These are phyloP conservation scores for Diaporthe sp. DNA, from an alignment of 2,329 filamentous ascomycete genomes.

Conservation along the genomic window DNA sequence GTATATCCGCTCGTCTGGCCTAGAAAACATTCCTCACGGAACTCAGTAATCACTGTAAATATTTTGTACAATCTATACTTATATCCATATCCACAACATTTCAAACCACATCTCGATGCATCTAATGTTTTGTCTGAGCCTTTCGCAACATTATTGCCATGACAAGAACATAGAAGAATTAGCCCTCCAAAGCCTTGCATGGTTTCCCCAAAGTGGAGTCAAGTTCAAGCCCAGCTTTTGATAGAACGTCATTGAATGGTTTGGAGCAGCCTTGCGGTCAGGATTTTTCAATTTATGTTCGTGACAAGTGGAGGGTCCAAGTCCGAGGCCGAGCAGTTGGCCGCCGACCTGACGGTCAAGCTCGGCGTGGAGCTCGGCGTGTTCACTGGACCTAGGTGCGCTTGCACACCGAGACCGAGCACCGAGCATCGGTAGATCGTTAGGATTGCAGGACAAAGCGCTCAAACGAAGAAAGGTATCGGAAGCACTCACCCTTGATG, in stretches of 20 bases:
- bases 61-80: not conserved
- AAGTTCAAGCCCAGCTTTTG: too few species aligned
- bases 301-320: not conserved
- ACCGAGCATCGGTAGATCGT: not conserved
- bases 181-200: too few species aligned
- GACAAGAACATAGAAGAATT: too few species aligned
- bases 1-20: not conserved
- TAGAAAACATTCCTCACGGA: constrained; percentile 12
- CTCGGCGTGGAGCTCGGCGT: not conserved
- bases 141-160: too few species aligned
- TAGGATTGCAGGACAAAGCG: too few species aligned
- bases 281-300: not conserved
- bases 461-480: too few species aligned
- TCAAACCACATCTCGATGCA: not conserved
- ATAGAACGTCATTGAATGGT: too few species aligned
- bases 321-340: not conserved
- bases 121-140: not conserved
- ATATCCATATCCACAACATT: not conserved
- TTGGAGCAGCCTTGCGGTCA: too few species aligned
- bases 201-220: too few species aligned
- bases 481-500: too few species aligned
- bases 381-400: not conserved
- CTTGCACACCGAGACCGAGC: not conserved
- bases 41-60: not conserved
- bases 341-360: not conserved